Percentiles rank a stretch among this genome's conserved stretches.
Conservation (phyloP, 2,329 filamentous ascomycete species). For the Colletotrichum incanum region DNA sequence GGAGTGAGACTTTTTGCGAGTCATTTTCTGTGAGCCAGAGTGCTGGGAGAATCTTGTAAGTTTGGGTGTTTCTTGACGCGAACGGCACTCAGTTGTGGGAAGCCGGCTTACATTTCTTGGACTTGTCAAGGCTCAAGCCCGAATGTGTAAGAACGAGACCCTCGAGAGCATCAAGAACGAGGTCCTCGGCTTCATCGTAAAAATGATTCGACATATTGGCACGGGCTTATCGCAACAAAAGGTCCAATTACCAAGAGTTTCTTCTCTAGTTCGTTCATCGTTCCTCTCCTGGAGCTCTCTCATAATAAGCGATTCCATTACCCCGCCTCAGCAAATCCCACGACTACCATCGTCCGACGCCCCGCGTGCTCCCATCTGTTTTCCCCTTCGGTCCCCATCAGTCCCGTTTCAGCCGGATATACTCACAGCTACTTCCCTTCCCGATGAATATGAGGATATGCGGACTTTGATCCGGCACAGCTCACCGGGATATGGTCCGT, state of each 20-base stretch:
- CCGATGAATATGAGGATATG: conserved; percentile 5
- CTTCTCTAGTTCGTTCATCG: not conserved
- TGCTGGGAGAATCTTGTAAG: too few species aligned
- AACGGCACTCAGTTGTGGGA: too few species aligned
- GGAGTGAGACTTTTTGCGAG: too few species aligned
- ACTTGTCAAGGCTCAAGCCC: conserved; percentile 73
- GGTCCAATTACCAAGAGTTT: not conserved
- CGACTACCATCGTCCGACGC: conserved; percentile 12
- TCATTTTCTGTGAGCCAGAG: too few species aligned
- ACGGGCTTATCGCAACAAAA: not conserved
- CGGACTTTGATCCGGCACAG: not conserved
- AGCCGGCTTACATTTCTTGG: conserved; percentile 53
- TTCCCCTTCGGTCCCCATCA: not conserved
- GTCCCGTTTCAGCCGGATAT: conserved; percentile 11
- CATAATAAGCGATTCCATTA: conserved; percentile 12
- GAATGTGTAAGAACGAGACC: conserved; percentile 19
- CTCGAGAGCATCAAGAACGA: conserved; percentile 39
- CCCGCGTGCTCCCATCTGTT: not conserved
- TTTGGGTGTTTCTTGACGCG: too few species aligned
- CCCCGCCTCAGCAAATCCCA: not conserved
- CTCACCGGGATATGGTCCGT: conserved; percentile 24
- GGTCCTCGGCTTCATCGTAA: conserved; percentile 40
- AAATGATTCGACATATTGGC: conserved; percentile 33
- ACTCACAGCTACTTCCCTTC: not conserved
- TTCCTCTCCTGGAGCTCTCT: conserved; percentile 1